Evolutionary conservation across 176 grass and related monocot species (phyloP), one percentile per base, ranked within the genome.

Genomic region (Secale cereale): DNA sequence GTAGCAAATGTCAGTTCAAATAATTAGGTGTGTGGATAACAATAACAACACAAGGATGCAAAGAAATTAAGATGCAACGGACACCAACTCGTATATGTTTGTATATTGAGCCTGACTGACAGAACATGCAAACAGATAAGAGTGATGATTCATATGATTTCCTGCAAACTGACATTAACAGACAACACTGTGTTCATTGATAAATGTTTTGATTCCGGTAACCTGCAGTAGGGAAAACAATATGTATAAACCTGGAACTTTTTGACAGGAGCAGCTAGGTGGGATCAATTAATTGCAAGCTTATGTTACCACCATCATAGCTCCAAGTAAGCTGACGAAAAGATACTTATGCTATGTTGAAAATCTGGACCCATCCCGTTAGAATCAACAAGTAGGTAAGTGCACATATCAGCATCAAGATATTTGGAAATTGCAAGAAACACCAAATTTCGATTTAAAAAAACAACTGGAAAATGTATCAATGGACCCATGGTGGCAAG

Each of bases 121-220:
- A 92, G 66, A 77, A 98, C 96, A 87, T 98, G 93, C 81, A 98
- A 85, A 81, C 93, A 98, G 33, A 98, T 88, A 19, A 46, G 93
- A 95, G 70, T 98, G 96, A 77, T 94, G 92, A 79, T 98, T 98
- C 96, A 95, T 95, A 90, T 98, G 93, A 82, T 56, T 95, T 95
- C 85, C 93, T 88, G 85, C 95, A 98, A 87, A 98, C 91, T 95
- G 86, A 43, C 37, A 80, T 83, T 45, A 57, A 57, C 3, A 11
- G 12, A 43, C 40, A 43, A 43, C 40, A 43, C 10, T 43, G 40
- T 22, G 26, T 43, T 56, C 50, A 88, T 15, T 59, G 15, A 20
- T 74, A 28, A 65, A 31, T 45, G 52, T 77, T 65, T 15, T 37
- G 27, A 36, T 65, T 29, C 23, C 1, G 10, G 40, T 43, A 3